These are phyloP conservation scores for Rhizopus microsporus DNA, from an alignment of 371 early-diverging fungal species.

Conservation along the genomic window DNA sequence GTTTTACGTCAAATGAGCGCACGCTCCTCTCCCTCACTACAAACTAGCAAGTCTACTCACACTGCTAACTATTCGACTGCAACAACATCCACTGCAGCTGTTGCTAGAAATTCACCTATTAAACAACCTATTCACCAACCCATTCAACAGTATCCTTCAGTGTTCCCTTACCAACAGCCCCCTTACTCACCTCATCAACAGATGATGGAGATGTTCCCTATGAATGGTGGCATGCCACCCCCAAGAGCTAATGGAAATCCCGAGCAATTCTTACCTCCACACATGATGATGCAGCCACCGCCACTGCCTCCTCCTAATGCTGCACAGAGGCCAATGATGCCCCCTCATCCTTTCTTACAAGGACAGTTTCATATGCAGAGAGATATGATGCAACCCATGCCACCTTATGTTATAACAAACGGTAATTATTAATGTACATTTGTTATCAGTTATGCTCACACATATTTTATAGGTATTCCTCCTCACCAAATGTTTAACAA, in stretches of 20 bases:
- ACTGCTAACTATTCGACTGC: constrained; percentile 5
- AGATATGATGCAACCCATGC: constrained; percentile 31
- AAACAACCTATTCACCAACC: background rate
- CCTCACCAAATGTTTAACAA: constrained; percentile 44
- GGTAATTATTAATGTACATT: constrained; percentile 19
- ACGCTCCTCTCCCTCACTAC: constrained; percentile 44
- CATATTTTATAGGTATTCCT: constrained; percentile 21
- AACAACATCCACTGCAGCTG: constrained; percentile 10
- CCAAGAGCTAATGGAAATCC: constrained; percentile 15
- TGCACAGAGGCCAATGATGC: constrained; percentile 35
- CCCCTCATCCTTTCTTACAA: constrained; percentile 23
- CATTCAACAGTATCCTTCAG: background rate
- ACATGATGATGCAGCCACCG: constrained; percentile 25
- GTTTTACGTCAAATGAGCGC: constrained; percentile 69
- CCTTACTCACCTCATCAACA: constrained; percentile 20
- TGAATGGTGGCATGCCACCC: constrained; percentile 9
- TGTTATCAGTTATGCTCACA: background rate
- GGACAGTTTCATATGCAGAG: constrained; percentile 26
- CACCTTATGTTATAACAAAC: constrained; percentile 41
- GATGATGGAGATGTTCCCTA: constrained; percentile 24
- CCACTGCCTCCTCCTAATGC: constrained; percentile 14
- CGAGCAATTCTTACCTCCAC: constrained; percentile 33
- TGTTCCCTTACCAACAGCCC: constrained; percentile 11
- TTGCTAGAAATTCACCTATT: background rate
- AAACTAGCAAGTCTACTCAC: constrained; percentile 24